Evolutionary conservation across 2,329 filamentous ascomycete species (phyloP).

Genomic region (Byssochlamys sp.): DNA sequence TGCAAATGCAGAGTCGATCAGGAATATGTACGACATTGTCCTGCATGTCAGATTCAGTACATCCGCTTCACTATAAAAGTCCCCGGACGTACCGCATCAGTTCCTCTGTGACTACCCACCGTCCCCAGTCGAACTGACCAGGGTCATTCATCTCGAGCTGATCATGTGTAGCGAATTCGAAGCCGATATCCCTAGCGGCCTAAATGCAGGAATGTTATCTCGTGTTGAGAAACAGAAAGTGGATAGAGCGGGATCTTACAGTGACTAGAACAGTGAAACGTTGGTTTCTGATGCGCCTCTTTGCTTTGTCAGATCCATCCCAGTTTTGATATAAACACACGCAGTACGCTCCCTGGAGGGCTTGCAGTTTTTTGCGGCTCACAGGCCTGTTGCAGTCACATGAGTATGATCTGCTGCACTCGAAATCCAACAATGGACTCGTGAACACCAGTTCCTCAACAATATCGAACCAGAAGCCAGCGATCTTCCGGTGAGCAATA

Average conservation of each 20-base stretch:
- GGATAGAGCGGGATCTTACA: conserved; percentile 4
- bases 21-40: conserved; percentile 17
- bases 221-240: neutral
- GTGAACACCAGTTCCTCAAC: conserved; percentile 17
- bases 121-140: neutral
- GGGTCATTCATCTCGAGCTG: neutral
- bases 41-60: conserved; percentile 5
- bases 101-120: conserved; percentile 12
- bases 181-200: neutral
- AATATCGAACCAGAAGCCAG: conserved; percentile 13
- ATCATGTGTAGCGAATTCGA: neutral
- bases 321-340: conserved; percentile 17
- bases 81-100: conserved; percentile 13
- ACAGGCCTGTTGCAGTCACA: neutral
- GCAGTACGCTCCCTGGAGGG: conserved; percentile 16
- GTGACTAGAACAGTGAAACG: conserved; percentile 16
- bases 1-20: conserved; percentile 19
- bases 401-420: neutral
- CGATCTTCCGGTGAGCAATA: conserved; percentile 6
- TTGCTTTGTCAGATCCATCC: conserved; percentile 13
- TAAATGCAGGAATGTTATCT: neutral
- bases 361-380: conserved; percentile 5
- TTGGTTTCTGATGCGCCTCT: conserved; percentile 12
- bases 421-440: conserved; percentile 2
- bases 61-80: neutral